Base-by-base conservation (phyloP, 2,329 filamentous ascomycete genomes). In the Arthroderma sp. region DNA sequence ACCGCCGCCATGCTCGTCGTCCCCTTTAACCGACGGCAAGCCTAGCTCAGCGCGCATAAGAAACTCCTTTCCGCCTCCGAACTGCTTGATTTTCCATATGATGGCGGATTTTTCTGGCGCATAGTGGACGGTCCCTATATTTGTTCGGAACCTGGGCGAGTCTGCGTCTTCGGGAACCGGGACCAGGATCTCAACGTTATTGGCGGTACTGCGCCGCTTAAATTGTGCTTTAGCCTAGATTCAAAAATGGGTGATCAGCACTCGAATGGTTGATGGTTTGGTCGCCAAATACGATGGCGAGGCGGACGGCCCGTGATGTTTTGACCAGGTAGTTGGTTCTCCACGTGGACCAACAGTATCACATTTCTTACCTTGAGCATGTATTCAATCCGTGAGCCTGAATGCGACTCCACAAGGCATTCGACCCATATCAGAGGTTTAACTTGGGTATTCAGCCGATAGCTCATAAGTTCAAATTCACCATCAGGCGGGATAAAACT, bases 51-150 rank as follows among this genome's bases (percentile, higher is more conserved):
- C 91, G 46, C 91, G 83, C 91, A 98, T 98, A 55, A 98, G 73
- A 58, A 98, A 98, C 62, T 98, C 91, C 68, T 98, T 98, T 55
- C 82, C 80, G n/a, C 91, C 91, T 38, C 91, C 91, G 65, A 98
- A 98, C 59, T 98, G 91, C 73, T 98, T 98, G 65, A 98, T 98
- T 73, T 98, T 98, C 91, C 91, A 98, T 42, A 98, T 84, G 55
- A 98, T 98, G 48, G 89, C 89, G 51, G 86, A 93, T 60, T 94
- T 89, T 66, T 98, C 91, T 0, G 91, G 91, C 3, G 89, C 89
- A 62, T 98, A 98, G 68, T 98, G 91, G 8, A 98, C 91, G 29
- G 83, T 86, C 45, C 91, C 91, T 50, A 98, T 93, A 62, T 96
- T 98, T 32, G 91, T 98, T 43, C 91, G 79, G 77, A 98, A 98